Base-by-base conservation (phyloP, 352 stramenopile genomes). In the Discostella stelligera region DNA sequence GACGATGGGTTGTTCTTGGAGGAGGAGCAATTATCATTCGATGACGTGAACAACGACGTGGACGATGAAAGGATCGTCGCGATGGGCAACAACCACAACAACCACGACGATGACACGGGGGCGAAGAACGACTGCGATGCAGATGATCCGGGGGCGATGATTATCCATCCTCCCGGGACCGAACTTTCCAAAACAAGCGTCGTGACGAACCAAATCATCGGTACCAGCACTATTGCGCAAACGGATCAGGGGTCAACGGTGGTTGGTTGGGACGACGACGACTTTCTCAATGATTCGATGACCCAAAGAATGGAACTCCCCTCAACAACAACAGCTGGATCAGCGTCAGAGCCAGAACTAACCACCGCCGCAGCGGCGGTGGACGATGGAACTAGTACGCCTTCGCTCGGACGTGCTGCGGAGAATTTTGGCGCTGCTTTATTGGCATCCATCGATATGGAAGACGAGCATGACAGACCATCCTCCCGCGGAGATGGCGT, bases 391-490 rank as follows among this genome's bases (percentile, higher is more conserved):
- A 30, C 14, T n/a, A n/a, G n/a, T n/a, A 32, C 8, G 0, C 10
- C 8, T 65, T 20, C 18, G 20, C 9, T 77, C 13, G 48, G 59
- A 39, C 56, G 68, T 30, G 71, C 65, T 16, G 65, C 72, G 10
- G 65, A 73, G 48, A 50, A 8, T 13, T 78, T 83, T 53, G 75
- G 75, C 46, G 76, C 76, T 10, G 76, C 76, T 8, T 39, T 83
- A 21, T 49, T 83, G 53, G 76, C 69, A 44, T 76, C 55, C 52
- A 56, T 83, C 14, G 76, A 83, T 30, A 16, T 64, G 39, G 61
- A 76, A 27, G 49, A 74, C 20, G 16, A n/a, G 54, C 16, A 59
- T 48, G 32, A 39, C 10, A 23, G 20, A 13, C n/a, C 10, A 14
- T 13, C 16, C 21, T 13, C 16, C 21, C 48, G 14, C 48, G 48